Conservation (phyloP, 208 protist species). For the Trypanosoma boissoni region DNA sequence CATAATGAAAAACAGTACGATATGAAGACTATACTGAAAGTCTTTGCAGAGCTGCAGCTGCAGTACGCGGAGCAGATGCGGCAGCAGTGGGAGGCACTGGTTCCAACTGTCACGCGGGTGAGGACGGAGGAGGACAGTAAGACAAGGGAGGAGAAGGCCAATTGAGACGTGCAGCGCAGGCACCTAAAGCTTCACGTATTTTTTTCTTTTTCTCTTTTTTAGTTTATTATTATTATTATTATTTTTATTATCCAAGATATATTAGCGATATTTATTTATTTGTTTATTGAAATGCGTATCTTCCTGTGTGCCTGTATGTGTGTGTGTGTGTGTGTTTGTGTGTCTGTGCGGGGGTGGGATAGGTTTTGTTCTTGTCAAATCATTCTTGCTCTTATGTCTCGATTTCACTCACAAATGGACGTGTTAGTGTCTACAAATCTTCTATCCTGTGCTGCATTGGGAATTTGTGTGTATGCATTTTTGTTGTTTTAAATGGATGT, state of each 20-base stretch:
- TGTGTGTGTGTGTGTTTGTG: neutral
- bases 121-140: slow-evolving; percentile 13
- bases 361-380: neutral
- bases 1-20: slow-evolving; percentile 83
- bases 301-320: slow-evolving; percentile 5
- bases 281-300: no score
- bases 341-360: neutral
- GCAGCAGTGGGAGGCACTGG: slow-evolving; percentile 62
- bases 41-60: slow-evolving; percentile 78
- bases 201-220: slow-evolving; percentile 14
- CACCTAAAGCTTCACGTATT: neutral
- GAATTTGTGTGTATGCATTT: slow-evolving; percentile 1
- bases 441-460: no score
- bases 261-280: no score
- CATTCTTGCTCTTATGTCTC: neutral
- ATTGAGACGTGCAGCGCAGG: neutral
- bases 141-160: neutral
- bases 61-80: slow-evolving; percentile 64
- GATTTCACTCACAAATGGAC: neutral
- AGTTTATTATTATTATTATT: slow-evolving; percentile 1
- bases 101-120: slow-evolving; percentile 40
- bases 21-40: slow-evolving; percentile 69
- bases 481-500: neutral
- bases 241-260: no score
- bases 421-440: no score